Evolutionary conservation across 2,329 filamentous ascomycete genomes (phyloP), one percentile per base, ranked within the genome.

Genomic region (Ophiocordyceps australis): DNA sequence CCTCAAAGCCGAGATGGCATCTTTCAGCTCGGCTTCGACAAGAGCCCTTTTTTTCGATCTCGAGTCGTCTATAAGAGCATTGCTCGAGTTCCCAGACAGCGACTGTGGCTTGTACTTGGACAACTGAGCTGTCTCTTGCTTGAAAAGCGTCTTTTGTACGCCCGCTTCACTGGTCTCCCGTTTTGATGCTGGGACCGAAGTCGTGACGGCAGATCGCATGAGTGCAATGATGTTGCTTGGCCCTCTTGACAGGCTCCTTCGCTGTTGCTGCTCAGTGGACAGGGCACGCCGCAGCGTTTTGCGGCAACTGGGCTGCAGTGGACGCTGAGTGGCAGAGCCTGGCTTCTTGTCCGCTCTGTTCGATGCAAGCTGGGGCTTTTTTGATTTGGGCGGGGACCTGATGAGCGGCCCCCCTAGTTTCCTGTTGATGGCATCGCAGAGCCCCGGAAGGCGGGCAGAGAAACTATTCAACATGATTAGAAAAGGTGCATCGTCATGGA

Each of bases 331-430:
- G 2, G 51, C 54, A 16, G 63, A 49, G 14, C 66, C 66, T 7
- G 66, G 63, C 31, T 56, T 64, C 13, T 57, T 46, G 18, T 57
- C 59, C 7, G 49, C 46, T 32, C 57, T 58, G 20, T 39, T 38
- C 2, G 45, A 49, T 10, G 54, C 46, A 5, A 49, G 45, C 33
- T 59, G 65, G 11, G 50, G 40, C 11, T 57, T 39, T 35, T 55
- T 66, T 8, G 61, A 54, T 36, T 67, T 69, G 1, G 55, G 45
- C 7, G 60, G 50, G 4, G 73, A 62, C 14, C 65, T 52, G 31
- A 70, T 65, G 7, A 67, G 57, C 2, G 77, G 78, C 0, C 78
- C 79, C 11, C 80, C 79, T 5, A 86, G 59, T 43, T 83, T 83
- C 34, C 69, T 71, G 45, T 75, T 82, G 31, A 85, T 70, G 5